Evolutionary conservation across 139 green algal species (phyloP).

Genomic region (Micractinium conductrix): DNA sequence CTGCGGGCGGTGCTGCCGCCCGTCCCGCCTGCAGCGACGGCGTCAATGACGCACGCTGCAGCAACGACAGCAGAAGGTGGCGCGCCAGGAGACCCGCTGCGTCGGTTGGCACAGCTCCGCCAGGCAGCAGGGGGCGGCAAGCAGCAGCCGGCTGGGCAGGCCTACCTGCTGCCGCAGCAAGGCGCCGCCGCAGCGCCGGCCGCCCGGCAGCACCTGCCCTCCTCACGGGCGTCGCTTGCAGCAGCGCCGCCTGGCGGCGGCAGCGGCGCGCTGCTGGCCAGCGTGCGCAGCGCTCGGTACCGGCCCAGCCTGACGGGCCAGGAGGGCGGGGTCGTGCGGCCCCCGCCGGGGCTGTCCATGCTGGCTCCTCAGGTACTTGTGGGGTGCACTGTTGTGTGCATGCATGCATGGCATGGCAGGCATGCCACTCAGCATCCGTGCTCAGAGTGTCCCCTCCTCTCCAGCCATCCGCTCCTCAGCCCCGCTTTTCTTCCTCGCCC

Average conservation of each 20-base stretch:
- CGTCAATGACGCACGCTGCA: background rate
- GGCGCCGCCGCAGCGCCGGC: background rate
- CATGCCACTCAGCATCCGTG: too few species aligned
- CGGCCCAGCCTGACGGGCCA: constrained; percentile 3
- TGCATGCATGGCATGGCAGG: too few species aligned
- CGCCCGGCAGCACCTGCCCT: background rate
- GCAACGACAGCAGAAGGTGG: background rate
- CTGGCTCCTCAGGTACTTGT: background rate
- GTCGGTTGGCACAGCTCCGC: constrained; percentile 23
- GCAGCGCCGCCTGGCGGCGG: background rate
- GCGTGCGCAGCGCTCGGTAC: constrained; percentile 18
- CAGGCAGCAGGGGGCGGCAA: constrained; percentile 7
- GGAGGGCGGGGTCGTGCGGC: background rate
- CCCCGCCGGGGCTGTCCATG: background rate
- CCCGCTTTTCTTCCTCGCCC: too few species aligned
- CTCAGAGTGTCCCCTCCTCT: too few species aligned
- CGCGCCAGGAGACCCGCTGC: constrained; percentile 13
- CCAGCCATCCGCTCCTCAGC: too few species aligned
- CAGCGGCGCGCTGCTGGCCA: background rate
- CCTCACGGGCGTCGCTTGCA: background rate
- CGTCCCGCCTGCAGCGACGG: background rate
- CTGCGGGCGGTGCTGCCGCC: background rate
- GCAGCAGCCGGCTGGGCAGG: background rate
- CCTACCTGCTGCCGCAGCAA: background rate
- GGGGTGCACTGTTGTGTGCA: too few species aligned